Evolutionary conservation across 1,284 basidiomycete genomes (phyloP).

Genomic region (Microbotryum intermedium): DNA sequence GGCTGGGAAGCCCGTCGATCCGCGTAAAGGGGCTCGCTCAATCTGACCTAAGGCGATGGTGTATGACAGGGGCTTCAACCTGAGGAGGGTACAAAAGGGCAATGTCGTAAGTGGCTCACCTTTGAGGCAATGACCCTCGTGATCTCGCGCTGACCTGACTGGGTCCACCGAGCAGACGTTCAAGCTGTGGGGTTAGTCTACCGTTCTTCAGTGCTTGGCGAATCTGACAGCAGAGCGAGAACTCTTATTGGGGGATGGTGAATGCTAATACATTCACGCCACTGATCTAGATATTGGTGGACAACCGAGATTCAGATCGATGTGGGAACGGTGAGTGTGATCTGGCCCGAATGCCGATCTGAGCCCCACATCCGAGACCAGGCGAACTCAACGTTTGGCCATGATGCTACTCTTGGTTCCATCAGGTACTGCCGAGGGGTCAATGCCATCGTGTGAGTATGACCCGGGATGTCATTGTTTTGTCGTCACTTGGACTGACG

Average conservation of each 20-base stretch:
- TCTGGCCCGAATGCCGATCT: too few species aligned
- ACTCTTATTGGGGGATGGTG: too few species aligned
- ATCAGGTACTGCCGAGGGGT: constrained; percentile 75
- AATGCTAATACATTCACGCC: neutral
- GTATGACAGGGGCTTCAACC: constrained; percentile 31
- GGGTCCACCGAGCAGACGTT: constrained; percentile 24
- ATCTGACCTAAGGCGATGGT: neutral
- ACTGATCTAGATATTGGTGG: constrained; percentile 44
- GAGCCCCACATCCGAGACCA: too few species aligned
- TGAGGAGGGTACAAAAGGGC: constrained; percentile 35
- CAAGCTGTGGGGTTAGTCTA: constrained; percentile 33
- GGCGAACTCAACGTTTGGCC: too few species aligned
- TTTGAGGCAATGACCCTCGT: neutral
- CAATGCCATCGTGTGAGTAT: constrained; percentile 79
- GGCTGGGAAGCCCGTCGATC: neutral
- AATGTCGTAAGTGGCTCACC: constrained; percentile 24
- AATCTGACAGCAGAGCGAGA: neutral
- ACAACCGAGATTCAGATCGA: constrained; percentile 79
- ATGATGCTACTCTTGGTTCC: too few species aligned
- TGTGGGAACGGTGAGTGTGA: constrained; percentile 59
- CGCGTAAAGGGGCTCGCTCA: neutral
- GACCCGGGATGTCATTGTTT: too few species aligned
- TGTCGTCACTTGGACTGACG: too few species aligned
- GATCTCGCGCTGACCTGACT: too few species aligned
- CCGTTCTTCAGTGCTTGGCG: neutral